Evolutionary conservation across 2,329 filamentous ascomycete species (phyloP).

Genomic region (Fusarium praegraminearum): DNA sequence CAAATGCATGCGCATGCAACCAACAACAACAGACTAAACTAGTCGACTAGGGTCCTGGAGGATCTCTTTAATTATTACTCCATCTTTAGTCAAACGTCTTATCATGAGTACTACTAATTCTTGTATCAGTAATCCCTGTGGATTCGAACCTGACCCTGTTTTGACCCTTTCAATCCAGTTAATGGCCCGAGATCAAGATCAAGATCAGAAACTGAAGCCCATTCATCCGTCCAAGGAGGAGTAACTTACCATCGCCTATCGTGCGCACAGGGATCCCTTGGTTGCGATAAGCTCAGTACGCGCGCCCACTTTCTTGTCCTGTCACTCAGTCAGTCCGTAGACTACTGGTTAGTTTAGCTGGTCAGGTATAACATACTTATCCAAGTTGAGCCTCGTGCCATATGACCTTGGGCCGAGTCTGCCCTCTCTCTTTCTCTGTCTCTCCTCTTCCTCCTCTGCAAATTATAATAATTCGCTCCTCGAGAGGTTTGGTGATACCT

Average conservation of each 20-base stretch:
- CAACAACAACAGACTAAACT: constrained; percentile 29
- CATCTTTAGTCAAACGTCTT: constrained; percentile 32
- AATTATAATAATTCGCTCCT: neutral
- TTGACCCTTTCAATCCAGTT: constrained; percentile 30
- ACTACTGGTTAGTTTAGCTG: neutral
- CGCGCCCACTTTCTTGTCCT: constrained; percentile 26
- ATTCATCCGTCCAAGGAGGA: constrained; percentile 10
- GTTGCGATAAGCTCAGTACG: constrained; percentile 44
- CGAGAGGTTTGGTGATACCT: constrained; percentile 8
- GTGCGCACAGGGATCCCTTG: constrained; percentile 36
- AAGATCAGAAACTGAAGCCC: constrained; percentile 9
- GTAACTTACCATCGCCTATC: constrained; percentile 39
- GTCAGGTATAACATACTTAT: constrained; percentile 4
- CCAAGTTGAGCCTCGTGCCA: constrained; percentile 35
- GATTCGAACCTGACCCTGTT: neutral
- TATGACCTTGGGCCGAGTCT: constrained; percentile 36
- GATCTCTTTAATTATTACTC: constrained; percentile 4
- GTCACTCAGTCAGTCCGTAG: neutral
- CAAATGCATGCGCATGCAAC: neutral
- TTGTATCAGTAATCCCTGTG: constrained; percentile 36
- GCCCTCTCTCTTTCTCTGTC: constrained; percentile 10
- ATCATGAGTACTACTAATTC: constrained; percentile 33
- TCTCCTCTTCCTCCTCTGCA: constrained; percentile 1
- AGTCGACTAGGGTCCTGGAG: constrained; percentile 12
- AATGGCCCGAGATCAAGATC: constrained; percentile 15